These are phyloP conservation scores for Suillus decipiens DNA, from an alignment of 768 basidiomycete species.

Conservation along the genomic window DNA sequence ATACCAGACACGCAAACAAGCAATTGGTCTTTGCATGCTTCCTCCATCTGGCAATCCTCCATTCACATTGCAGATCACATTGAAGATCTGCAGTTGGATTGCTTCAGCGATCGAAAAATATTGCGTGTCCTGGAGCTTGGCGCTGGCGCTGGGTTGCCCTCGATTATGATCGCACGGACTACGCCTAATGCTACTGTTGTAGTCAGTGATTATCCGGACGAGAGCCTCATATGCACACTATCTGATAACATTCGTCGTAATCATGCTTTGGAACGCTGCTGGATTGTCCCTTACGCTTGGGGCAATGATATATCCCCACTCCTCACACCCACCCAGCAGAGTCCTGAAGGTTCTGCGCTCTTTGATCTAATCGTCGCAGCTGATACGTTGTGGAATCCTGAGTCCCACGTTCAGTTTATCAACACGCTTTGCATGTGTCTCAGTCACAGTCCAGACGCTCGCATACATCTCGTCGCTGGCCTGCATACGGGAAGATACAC, in stretches of 20 bases:
- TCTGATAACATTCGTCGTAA: conserved; percentile 59
- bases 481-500: conserved; percentile 78
- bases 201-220: conserved; percentile 74
- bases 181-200: conserved; percentile 45
- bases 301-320: conserved; percentile 47
- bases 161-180: conserved; percentile 61
- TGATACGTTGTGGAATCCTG: conserved; percentile 79
- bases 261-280: conserved; percentile 46
- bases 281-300: conserved; percentile 64
- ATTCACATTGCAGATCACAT: conserved; percentile 69
- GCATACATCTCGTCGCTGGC: conserved; percentile 69
- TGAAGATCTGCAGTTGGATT: conserved; percentile 43
- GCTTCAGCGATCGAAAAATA: conserved; percentile 22
- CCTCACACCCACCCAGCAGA: background rate
- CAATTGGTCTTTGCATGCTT: conserved; percentile 79
- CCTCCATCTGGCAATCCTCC: conserved; percentile 74
- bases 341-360: conserved; percentile 22
- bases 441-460: conserved; percentile 41
- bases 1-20: conserved; percentile 66
- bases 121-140: conserved; percentile 67
- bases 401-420: conserved; percentile 55
- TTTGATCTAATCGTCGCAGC: conserved; percentile 74
- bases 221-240: conserved; percentile 56
- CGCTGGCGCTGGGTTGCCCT: conserved; percentile 73
- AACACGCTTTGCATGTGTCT: conserved; percentile 53